Base-by-base conservation (phyloP, 1,139 yeast genomes). In the Candida gigantensis region DNA sequence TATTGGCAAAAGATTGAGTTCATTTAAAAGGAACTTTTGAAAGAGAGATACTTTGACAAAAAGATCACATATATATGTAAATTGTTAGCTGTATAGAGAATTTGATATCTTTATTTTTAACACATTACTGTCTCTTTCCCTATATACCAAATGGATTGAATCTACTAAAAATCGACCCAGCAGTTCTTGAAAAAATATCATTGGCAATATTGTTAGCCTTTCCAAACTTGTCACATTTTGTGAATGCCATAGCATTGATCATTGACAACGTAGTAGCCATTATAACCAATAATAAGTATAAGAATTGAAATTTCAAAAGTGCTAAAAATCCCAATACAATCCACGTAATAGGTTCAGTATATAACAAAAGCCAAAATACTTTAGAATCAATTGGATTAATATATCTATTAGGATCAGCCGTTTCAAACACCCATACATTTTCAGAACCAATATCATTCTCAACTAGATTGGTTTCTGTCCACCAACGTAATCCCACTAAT, bases 401-500 rank as follows among this genome's bases (percentile, higher is more conserved):
- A 47, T 83, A 79, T 36, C 94, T 72, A 41, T 75, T 74, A 2
- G 95, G 94, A 52, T 85, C 87, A 2, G 94, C 92, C 2, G 88
- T 80, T 58, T 87, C 96, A 57, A 87, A 87, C 13, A 87, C 95
- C 95, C 95, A 87, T 13, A 84, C 78, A 44, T 86, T 82, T 46
- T 82, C 84, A 25, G 65, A 66, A 16, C 63, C 69, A 10, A 15
- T 21, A 2, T 80, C 65, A 29, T 68, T 65, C 14, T 58, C 60
- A 5, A 58, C 52, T 14, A 57, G 41, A 53, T 63, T 75, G 27
- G 73, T 71, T 54, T 84, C 90, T 57, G 87, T 88, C 96, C 96
- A 89, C 96, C 97, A 90, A 48, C 98, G 74, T 45, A 92, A 71
- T 0, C 97, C 97, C 5, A 92, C 97, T 39, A 92, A 63, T 37